A percentile compares a stretch with the other conserved stretches of the same genome.
These are phyloP conservation scores for Eimeria necatrix DNA, from an alignment of 169 alveolate genomes.

Conservation along the genomic window DNA sequence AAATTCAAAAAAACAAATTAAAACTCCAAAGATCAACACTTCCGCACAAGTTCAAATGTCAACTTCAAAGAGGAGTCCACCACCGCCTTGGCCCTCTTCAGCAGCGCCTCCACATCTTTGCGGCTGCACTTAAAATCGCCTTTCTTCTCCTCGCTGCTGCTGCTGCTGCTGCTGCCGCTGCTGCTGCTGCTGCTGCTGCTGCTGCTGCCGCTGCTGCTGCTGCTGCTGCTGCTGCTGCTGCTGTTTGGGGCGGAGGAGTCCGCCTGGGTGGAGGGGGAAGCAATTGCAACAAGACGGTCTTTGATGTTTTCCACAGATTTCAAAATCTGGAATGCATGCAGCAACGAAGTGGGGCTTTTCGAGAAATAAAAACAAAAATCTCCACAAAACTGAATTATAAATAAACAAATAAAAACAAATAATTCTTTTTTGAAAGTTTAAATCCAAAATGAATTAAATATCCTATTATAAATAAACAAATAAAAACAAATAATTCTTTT, in stretches of 20 bases:
- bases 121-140: neutral
- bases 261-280: neutral
- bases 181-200: neutral
- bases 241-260: neutral
- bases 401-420: too few relatives aligned
- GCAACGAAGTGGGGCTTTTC: neutral
- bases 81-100: neutral
- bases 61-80: conserved; percentile 31
- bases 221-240: neutral
- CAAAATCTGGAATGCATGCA: neutral
- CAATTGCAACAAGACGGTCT: neutral
- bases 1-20: too few relatives aligned
- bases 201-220: neutral
- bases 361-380: neutral
- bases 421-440: too few relatives aligned
- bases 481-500: too few relatives aligned
- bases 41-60: conserved; percentile 33
- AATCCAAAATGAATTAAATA: neutral
- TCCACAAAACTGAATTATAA: neutral
- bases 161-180: neutral
- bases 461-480: too few relatives aligned
- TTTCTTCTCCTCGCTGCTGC: neutral
- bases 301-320: conserved; percentile 19
- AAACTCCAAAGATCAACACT: neutral
- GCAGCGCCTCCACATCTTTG: neutral